Evolutionary conservation across 148 eudicot species (phyloP), one percentile per base, ranked within the genome.

Genomic region (Camellia sinensis): DNA sequence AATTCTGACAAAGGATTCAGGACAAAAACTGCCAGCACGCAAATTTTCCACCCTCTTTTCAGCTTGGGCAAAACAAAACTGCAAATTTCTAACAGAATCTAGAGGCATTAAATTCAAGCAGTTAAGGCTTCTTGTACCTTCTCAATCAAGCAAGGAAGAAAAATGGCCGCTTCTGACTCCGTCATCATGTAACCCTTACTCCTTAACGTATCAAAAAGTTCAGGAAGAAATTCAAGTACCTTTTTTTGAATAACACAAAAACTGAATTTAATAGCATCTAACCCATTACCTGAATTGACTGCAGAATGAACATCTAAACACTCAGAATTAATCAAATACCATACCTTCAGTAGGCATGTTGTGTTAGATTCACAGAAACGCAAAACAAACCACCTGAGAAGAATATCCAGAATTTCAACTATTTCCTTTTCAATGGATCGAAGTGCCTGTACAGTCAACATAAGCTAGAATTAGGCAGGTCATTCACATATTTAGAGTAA

Each of bases 171-270:
- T 82, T 97, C 99, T 21, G 99, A 87, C 80, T 97, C 99, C 21
- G 95, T 97, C 86, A 97, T 84, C 14, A 83, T 85, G 84, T 97
- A 97, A 5, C 94, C 93, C 83, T 92, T 97, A 86, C 84, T 86
- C 86, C 84, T 92, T 88, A 97, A 87, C 59, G 84, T 81, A 76
- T 86, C 91, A 83, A 97, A 83, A 80, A 97, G 94, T 77, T 94
- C 97, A 62, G 98, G 96, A 80, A 97, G 94, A 83, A 97, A 97
- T 76, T 97, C 99, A 62, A 97, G 84, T 76, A 92, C 99, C 99
- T 97, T 76, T 52, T 3, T 22, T 12, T 41, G 17, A 61, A 69
- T 29, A 57, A 54, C 4, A 61, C 43, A 29, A 29, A 5, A 50
- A 45, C 9, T 8, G 19, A 76, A 56, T 40, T 50, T 50, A 66